A percentile compares a stretch with the other conserved stretches of the same genome.
These are phyloP conservation scores for Tetragonia tetragonoides DNA, from an alignment of 148 eudicot genomes.

Conservation along the genomic window DNA sequence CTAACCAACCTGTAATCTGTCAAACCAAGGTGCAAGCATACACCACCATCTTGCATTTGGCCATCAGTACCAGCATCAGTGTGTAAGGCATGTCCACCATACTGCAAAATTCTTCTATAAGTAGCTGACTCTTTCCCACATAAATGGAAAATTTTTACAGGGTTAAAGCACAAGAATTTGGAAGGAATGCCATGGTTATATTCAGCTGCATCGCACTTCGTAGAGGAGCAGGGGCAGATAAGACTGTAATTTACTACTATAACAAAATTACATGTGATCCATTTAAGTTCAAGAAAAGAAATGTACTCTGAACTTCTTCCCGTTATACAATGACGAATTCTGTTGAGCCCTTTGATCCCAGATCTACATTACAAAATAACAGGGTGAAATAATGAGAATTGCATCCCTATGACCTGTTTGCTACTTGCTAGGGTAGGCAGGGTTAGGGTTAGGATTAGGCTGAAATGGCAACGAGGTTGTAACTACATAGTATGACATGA, in stretches of 20 bases:
- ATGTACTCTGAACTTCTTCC: constrained; percentile 80
- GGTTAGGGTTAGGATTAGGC: not conserved
- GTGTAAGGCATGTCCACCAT: constrained; percentile 48
- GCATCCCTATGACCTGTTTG: not conserved
- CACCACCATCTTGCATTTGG: constrained; percentile 27
- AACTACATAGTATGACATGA: too few species aligned
- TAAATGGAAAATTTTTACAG: not conserved
- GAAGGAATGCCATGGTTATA: not conserved
- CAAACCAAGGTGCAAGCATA: constrained; percentile 75
- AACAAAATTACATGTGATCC: not conserved
- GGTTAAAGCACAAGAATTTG: not conserved
- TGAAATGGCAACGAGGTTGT: not conserved
- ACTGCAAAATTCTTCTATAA: constrained; percentile 36
- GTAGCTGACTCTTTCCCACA: not conserved
- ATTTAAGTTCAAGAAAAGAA: not conserved
- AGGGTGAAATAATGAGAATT: not conserved
- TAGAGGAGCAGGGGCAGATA: too few species aligned
- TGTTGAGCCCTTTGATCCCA: constrained; percentile 63
- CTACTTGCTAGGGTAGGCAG: too few species aligned
- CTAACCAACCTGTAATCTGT: constrained; percentile 75
- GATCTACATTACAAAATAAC: constrained; percentile 38
- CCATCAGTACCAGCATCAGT: constrained; percentile 14
- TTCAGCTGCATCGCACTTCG: too few species aligned
- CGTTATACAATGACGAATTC: constrained; percentile 65
- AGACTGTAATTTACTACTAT: too few species aligned